Conservation (phyloP, 345 rosid genomes). For the Raphanus sativus region DNA sequence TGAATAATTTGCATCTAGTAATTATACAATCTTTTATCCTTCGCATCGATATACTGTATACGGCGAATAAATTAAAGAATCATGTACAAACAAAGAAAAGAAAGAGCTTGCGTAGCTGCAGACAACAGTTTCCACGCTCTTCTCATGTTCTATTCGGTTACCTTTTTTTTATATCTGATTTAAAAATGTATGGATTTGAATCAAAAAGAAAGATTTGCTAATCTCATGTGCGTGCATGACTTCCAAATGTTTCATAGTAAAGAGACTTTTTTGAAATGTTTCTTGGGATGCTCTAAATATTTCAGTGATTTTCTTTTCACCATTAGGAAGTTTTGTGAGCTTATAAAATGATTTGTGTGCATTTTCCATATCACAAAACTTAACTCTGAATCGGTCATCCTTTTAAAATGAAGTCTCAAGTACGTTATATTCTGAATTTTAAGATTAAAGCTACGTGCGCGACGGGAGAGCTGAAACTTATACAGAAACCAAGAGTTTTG, state of each 20-base stretch:
- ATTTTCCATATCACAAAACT: not conserved
- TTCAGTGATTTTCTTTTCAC: not conserved
- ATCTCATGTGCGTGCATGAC: slow-evolving; percentile 27
- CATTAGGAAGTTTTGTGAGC: not conserved
- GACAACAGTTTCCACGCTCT: slow-evolving; percentile 21
- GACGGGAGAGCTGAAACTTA: not conserved
- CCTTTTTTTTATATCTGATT: not conserved
- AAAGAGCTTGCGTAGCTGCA: slow-evolving; percentile 11
- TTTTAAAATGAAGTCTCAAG: too few relatives aligned
- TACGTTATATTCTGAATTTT: slow-evolving; percentile 11
- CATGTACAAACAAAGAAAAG: slow-evolving; percentile 8
- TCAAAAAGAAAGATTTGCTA: not conserved
- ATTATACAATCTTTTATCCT: not conserved
- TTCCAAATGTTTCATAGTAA: slow-evolving; percentile 22
- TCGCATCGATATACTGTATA: not conserved
- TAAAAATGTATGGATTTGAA: not conserved
- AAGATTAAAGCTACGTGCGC: slow-evolving; percentile 12
- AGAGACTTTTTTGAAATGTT: not conserved
- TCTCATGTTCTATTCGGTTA: slow-evolving; percentile 10
- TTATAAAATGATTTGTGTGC: not conserved
- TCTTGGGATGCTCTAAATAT: slow-evolving; percentile 19
- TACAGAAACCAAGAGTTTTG: slow-evolving; percentile 25
- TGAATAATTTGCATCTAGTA: not conserved
- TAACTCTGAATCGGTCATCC: not conserved
- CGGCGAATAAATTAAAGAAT: not conserved